Evolutionary conservation across 2,329 filamentous ascomycete species (phyloP).

Genomic region (Pestalotiopsis fici): DNA sequence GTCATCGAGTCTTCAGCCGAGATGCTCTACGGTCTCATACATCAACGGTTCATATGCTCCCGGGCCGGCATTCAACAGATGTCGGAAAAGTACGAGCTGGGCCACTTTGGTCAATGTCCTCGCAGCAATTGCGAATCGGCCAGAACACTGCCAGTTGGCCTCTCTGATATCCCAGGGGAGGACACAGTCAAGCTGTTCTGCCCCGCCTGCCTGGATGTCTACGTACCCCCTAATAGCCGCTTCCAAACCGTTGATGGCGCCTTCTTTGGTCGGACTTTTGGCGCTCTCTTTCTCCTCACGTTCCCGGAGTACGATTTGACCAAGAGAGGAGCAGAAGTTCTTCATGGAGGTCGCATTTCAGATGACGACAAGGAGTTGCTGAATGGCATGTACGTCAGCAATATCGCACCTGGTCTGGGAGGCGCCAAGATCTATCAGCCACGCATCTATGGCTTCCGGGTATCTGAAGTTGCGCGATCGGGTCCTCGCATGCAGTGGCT

Average conservation of each 20-base stretch:
- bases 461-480: constrained; percentile 85
- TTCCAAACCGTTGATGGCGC: constrained; percentile 98
- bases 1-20: constrained; percentile 98
- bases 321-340: constrained; percentile 65
- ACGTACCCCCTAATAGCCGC: constrained; percentile 93
- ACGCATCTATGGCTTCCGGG: constrained; percentile 93
- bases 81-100: constrained; percentile 97
- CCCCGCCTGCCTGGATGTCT: constrained; percentile 93
- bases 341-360: constrained; percentile 40
- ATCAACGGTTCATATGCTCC: constrained; percentile 97
- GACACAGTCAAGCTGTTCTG: constrained; percentile 99
- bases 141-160: constrained; percentile 87
- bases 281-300: constrained; percentile 95
- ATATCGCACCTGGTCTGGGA: constrained; percentile 87
- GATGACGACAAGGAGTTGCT: constrained; percentile 57
- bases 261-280: constrained; percentile 97
- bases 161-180: constrained; percentile 92
- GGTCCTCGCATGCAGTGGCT: constrained; percentile 98
- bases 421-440: constrained; percentile 86
- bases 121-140: constrained; percentile 89
- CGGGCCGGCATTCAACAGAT: constrained; percentile 97
- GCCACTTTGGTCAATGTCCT: constrained; percentile 96
- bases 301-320: constrained; percentile 94
- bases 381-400: constrained; percentile 85
- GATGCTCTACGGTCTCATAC: constrained; percentile 95